Conservation (phyloP, 2,329 filamentous ascomycete species). For the Monosporascus sp. region DNA sequence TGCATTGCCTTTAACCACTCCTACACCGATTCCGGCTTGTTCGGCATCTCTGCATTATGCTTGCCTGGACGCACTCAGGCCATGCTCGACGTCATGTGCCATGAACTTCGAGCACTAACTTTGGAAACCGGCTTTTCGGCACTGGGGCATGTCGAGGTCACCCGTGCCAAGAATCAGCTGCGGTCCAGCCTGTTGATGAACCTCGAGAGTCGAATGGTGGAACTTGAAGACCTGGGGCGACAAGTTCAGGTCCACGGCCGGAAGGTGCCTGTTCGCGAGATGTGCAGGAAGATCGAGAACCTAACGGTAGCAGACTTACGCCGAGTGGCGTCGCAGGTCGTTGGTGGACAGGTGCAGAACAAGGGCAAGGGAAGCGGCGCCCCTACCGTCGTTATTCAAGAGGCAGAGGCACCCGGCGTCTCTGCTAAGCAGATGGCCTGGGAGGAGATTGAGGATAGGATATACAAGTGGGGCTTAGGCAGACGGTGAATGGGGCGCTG, state of each 20-base stretch:
- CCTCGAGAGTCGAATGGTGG: constrained; percentile 93
- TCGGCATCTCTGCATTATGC: constrained; percentile 87
- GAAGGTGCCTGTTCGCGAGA: constrained; percentile 87
- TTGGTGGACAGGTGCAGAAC: constrained; percentile 73
- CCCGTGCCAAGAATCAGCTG: constrained; percentile 94
- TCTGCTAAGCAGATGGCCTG: constrained; percentile 67
- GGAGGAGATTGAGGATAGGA: constrained; percentile 85
- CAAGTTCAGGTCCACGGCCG: constrained; percentile 95
- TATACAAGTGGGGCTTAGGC: constrained; percentile 78
- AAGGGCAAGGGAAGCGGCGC: constrained; percentile 73
- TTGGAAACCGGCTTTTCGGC: constrained; percentile 68
- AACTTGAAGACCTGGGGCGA: constrained; percentile 89
- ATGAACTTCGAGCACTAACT: constrained; percentile 74
- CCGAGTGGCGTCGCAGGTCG: constrained; percentile 71
- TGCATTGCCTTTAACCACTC: constrained; percentile 96
- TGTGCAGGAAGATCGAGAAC: constrained; percentile 81
- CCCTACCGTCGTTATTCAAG: constrained; percentile 91
- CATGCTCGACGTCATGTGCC: constrained; percentile 95
- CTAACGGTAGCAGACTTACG: constrained; percentile 77
- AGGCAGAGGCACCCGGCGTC: constrained; percentile 70
- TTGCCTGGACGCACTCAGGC: constrained; percentile 68
- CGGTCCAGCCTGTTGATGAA: constrained; percentile 92
- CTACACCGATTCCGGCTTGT: constrained; percentile 92
- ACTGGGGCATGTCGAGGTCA: constrained; percentile 72
- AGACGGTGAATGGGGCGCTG: constrained; percentile 31